Base-by-base conservation (phyloP, 208 protist genomes). In the Leishmania martiniquensis region DNA sequence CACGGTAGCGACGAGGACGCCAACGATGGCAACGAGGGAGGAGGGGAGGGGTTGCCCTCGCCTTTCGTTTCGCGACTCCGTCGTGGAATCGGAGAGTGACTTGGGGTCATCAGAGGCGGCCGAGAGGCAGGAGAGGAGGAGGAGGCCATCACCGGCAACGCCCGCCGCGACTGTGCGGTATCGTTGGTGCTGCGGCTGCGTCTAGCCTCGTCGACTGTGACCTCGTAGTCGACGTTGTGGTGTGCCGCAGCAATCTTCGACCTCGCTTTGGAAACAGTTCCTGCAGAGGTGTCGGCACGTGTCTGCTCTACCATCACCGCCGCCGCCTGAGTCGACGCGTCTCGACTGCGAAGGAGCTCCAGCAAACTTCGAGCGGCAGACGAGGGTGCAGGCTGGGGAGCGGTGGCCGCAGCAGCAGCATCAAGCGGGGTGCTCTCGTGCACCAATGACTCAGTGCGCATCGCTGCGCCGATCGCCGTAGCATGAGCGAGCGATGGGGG, bases 301-400 rank as follows among this genome's bases (percentile, higher is more conserved):
- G 25, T 15, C 22, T 29, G 37, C 5, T 22, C 63, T n/a, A n/a
- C n/a, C 37, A 32, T 29, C 37, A 17, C 22, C 2, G 20, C 25
- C 22, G 63, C 32, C 25, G 20, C 63, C 42, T 12, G 37, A 17
- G 10, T 69, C 39, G 63, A 5, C 22, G 63, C 13, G 63, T 74
- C 70, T 62, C 70, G 45, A 45, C 70, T 63, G 52, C 70, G 70
- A 1, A 74, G 52, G 34, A 74, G 49, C n/a, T 74, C 70, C 70
- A 74, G 70, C 29, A 74, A 52, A 39, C 52, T 74, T 32, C 62
- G 52, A 54, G 47, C 70, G 2, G 52, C 70, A 62, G 70, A 74
- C 49, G 52, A 17, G 29, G 47, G 34, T 60, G 20, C 49, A 44
- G 29, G 20, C 7, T 54, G 47, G 29, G 44, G 47, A 20, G n/a